phyloP scores from a whole-genome alignment of 2,329 filamentous ascomycete species.

The Epichloe typhina region DNA sequence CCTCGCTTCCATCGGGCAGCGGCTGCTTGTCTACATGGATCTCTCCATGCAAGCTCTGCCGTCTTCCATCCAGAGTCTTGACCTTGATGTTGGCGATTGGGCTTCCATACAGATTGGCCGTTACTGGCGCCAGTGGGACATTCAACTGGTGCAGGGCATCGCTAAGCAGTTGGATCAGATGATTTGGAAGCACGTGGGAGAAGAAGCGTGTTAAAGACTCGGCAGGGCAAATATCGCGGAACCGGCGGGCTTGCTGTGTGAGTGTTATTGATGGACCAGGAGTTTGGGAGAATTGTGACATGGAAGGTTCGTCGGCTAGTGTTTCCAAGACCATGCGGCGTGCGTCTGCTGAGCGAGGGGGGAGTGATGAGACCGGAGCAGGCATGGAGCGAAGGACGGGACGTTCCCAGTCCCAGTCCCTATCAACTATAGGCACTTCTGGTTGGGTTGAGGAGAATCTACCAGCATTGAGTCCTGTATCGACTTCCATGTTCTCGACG shows the following conservation, averaged over 20 bases:
- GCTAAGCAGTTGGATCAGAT: constrained; percentile 67
- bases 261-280: constrained; percentile 70
- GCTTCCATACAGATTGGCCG: constrained; percentile 36
- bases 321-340: constrained; percentile 39
- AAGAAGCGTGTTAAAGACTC: constrained; percentile 87
- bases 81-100: constrained; percentile 55
- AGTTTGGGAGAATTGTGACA: constrained; percentile 70
- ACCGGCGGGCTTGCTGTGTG: constrained; percentile 78
- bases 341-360: constrained; percentile 19
- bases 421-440: constrained; percentile 60
- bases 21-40: constrained; percentile 56
- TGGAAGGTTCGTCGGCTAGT: constrained; percentile 74
- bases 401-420: constrained; percentile 78
- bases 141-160: constrained; percentile 77
- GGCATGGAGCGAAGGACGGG: constrained; percentile 45
- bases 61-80: constrained; percentile 57
- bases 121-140: constrained; percentile 51
- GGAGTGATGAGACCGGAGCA: constrained; percentile 23
- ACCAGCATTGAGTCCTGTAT: constrained; percentile 32
- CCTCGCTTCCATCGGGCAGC: constrained; percentile 42
- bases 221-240: constrained; percentile 80
- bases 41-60: constrained; percentile 61
- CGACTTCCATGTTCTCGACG: constrained; percentile 56
- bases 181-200: constrained; percentile 60
- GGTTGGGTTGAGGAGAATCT: constrained; percentile 74